phyloP scores from a whole-genome alignment of 225 moss, liverwort and hornwort species.

The Anthoceros angustus region DNA sequence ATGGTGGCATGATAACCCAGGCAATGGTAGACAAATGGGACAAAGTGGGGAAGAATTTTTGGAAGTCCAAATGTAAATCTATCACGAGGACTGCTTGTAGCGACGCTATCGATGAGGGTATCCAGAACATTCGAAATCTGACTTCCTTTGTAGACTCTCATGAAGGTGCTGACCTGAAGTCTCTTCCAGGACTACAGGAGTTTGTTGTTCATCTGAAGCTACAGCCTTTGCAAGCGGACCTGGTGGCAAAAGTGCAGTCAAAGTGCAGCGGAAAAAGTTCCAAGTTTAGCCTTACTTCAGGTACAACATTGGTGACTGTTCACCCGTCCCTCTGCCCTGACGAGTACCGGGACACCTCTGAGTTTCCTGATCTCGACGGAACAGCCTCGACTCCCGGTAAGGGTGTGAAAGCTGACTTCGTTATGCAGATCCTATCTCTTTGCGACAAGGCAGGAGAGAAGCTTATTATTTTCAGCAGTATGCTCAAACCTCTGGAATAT shows the following conservation, averaged over 20 bases:
- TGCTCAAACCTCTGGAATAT: conserved; percentile 36
- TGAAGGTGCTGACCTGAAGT: background rate
- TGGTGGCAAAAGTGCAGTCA: background rate
- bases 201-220: background rate
- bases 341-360: background rate
- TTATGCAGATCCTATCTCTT: conserved; percentile 32
- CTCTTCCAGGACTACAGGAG: background rate
- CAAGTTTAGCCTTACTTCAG: too few species aligned
- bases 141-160: too few species aligned
- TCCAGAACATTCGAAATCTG: background rate
- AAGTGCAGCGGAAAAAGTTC: background rate
- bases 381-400: conserved; percentile 9
- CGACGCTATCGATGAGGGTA: background rate
- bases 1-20: background rate
- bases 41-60: background rate
- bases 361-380: background rate
- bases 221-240: background rate
- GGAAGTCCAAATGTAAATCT: too few species aligned
- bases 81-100: background rate
- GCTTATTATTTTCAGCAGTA: conserved; percentile 62
- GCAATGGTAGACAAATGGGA: too few species aligned
- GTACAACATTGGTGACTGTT: too few species aligned
- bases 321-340: background rate
- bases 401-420: conserved; percentile 47
- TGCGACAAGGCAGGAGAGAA: conserved; percentile 43